phyloP scores from a whole-genome alignment of 2,329 filamentous ascomycete genomes.

The Pseudocercospora macadamiae region DNA sequence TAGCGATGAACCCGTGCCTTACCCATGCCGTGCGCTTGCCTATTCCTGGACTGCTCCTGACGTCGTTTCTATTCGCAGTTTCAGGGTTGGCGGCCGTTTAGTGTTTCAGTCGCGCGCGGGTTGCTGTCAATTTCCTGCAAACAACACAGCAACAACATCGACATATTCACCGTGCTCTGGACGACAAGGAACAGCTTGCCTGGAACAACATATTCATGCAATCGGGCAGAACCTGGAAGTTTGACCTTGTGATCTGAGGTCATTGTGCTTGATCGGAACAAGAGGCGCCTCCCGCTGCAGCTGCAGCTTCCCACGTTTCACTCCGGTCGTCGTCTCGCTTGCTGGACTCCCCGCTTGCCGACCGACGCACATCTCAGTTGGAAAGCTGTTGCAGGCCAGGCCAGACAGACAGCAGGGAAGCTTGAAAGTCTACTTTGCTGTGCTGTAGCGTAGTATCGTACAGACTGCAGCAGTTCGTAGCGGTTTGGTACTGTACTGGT shows the following conservation, averaged over 20 bases:
- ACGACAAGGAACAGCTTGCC: neutral
- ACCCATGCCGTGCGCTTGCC: neutral
- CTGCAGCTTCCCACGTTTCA: too few relatives aligned
- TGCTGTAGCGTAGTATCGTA: too few relatives aligned
- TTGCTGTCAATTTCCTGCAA: neutral
- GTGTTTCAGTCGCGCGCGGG: neutral
- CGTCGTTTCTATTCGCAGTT: neutral
- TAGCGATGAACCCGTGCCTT: neutral
- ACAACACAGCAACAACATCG: neutral
- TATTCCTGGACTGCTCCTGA: neutral
- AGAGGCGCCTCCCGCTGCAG: neutral
- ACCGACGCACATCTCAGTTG: neutral
- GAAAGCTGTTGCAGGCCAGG: neutral
- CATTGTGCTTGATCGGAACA: neutral
- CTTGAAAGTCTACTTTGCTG: too few relatives aligned
- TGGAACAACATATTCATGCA: neutral
- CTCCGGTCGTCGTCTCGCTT: too few relatives aligned
- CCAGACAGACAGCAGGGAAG: neutral
- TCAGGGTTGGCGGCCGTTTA: neutral
- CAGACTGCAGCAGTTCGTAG: too few relatives aligned
- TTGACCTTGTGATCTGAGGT: constrained; percentile 1
- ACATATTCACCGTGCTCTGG: neutral
- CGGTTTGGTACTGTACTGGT: neutral
- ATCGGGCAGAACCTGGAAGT: too few relatives aligned
- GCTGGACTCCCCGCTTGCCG: neutral